phyloP scores from a whole-genome alignment of 2,329 filamentous ascomycete species.

The Fusarium redolens region DNA sequence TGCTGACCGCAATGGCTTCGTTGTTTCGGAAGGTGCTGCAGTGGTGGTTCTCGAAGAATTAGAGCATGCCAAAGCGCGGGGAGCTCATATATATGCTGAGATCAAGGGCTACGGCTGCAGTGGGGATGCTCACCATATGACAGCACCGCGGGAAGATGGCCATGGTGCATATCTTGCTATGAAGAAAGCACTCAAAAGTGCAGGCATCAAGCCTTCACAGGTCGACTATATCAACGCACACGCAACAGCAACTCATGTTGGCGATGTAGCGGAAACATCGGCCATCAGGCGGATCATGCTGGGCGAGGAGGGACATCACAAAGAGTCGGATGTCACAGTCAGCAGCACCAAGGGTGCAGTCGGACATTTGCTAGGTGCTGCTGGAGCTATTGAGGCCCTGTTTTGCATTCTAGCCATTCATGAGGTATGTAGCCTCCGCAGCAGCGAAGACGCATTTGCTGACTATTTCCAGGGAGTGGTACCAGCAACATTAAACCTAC shows the following conservation, averaged over 20 bases:
- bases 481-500: slow-evolving; percentile 88
- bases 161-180: slow-evolving; percentile 86
- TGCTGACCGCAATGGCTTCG: slow-evolving; percentile 81
- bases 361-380: slow-evolving; percentile 90
- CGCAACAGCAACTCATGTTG: slow-evolving; percentile 86
- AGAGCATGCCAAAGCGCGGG: slow-evolving; percentile 83
- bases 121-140: slow-evolving; percentile 93
- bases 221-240: slow-evolving; percentile 97
- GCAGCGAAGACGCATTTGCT: neutral
- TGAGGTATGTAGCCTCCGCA: slow-evolving; percentile 69
- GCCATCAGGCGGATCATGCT: slow-evolving; percentile 84
- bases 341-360: slow-evolving; percentile 95
- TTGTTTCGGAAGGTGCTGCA: slow-evolving; percentile 91
- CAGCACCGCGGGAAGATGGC: slow-evolving; percentile 85
- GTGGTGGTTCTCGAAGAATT: slow-evolving; percentile 90
- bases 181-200: slow-evolving; percentile 82
- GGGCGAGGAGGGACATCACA: slow-evolving; percentile 73
- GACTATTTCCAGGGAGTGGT: slow-evolving; percentile 72
- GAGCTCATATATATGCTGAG: slow-evolving; percentile 88
- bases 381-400: slow-evolving; percentile 89
- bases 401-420: slow-evolving; percentile 84
- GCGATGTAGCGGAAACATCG: slow-evolving; percentile 87
- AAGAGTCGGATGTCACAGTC: slow-evolving; percentile 76
- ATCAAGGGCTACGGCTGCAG: slow-evolving; percentile 89
- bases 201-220: slow-evolving; percentile 72